A percentile compares a stretch with the other conserved stretches of the same genome.
These are phyloP conservation scores for Capronia americana DNA, from an alignment of 2,329 filamentous ascomycete species.

Conservation along the genomic window DNA sequence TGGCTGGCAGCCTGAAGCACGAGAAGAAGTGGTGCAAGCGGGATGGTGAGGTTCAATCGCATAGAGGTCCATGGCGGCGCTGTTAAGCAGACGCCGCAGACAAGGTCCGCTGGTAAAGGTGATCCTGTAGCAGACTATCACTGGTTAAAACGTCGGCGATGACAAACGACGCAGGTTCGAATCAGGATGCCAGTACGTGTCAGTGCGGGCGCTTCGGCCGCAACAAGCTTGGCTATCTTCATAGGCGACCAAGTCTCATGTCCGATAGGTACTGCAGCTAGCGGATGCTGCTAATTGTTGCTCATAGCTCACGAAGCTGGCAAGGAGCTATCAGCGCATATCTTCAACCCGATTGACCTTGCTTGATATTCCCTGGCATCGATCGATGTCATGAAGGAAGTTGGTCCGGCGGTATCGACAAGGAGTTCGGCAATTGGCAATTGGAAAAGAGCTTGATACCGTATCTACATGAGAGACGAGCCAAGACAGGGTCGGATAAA, in stretches of 20 bases:
- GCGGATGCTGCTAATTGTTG: background rate
- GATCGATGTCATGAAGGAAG: background rate
- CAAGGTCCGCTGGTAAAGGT: no score
- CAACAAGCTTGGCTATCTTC: background rate
- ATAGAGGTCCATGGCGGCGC: background rate
- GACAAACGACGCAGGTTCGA: background rate
- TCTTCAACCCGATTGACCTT: background rate
- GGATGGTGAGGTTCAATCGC: no score
- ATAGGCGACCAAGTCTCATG: background rate
- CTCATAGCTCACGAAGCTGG: background rate
- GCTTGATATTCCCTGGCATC: background rate
- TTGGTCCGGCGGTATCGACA: background rate
- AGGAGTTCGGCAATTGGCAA: background rate
- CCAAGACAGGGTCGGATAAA: background rate
- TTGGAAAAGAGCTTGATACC: background rate
- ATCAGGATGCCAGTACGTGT: background rate
- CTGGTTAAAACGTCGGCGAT: background rate
- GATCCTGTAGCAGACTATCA: background rate
- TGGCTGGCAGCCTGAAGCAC: background rate
- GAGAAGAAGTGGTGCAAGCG: background rate
- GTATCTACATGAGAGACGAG: background rate
- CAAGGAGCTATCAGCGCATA: background rate
- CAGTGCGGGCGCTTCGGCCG: slow-evolving; percentile 3
- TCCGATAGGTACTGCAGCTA: background rate
- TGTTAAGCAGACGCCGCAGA: background rate